Evolutionary conservation across 176 grass and related monocot genomes (phyloP).

Genomic region (Leersia perrieri): DNA sequence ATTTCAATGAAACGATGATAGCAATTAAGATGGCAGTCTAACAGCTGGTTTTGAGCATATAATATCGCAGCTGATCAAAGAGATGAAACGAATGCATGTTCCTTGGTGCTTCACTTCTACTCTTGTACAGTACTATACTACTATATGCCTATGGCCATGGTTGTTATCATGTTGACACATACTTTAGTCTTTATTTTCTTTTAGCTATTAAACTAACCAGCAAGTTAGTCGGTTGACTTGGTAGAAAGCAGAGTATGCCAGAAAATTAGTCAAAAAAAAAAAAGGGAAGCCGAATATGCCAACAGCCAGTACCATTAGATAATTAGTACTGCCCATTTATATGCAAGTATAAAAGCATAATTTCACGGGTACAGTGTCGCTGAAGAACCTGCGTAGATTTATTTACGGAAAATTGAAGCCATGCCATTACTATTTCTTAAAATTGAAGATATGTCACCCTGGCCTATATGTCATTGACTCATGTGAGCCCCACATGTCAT

Average conservation of each 20-base stretch:
- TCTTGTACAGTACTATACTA: neutral
- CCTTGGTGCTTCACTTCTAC: neutral
- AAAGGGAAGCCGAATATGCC: too few species aligned
- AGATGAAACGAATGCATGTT: neutral
- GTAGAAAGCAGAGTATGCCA: slow-evolving; percentile 2
- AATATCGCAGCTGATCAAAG: neutral
- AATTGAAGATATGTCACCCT: too few species aligned
- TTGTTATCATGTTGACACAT: neutral
- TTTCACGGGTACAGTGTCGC: neutral
- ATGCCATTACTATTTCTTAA: too few species aligned
- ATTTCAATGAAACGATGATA: neutral
- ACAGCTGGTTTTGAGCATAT: slow-evolving; percentile 2
- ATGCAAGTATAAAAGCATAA: neutral
- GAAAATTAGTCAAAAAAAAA: too few species aligned
- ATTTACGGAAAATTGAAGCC: too few species aligned
- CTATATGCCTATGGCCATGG: neutral
- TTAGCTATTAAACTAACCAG: neutral
- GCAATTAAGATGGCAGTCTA: neutral
- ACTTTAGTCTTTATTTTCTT: neutral
- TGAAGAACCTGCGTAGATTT: neutral
- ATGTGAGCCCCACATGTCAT: too few species aligned
- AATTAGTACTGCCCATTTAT: neutral
- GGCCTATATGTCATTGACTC: too few species aligned
- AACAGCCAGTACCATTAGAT: slow-evolving; percentile 1
- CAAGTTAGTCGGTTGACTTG: slow-evolving; percentile 13